Conservation (phyloP, 2,329 filamentous ascomycete species). For the Thielaviopsis euricoi region DNA sequence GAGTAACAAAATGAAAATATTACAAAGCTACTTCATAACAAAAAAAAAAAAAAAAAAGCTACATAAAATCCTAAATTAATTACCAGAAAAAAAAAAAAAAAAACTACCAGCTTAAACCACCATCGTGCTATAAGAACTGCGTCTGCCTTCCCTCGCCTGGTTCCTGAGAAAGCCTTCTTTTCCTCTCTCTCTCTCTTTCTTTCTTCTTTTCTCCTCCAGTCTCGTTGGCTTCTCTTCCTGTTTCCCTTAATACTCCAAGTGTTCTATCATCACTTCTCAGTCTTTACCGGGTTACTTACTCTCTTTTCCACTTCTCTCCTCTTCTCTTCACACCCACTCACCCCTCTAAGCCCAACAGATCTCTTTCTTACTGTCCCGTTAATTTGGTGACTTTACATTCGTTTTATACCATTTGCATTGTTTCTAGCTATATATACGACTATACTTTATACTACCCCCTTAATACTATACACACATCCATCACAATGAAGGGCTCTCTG, state of each 20-base stretch:
- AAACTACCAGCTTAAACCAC: neutral
- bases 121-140: constrained; percentile 1
- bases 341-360: constrained; percentile 1
- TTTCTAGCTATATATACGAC: constrained; percentile 1
- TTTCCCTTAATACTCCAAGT: neutral
- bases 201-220: constrained; percentile 3
- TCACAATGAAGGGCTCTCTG: constrained; percentile 11
- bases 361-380: neutral
- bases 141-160: neutral
- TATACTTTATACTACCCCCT: constrained; percentile 1
- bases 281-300: constrained; percentile 6
- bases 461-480: neutral
- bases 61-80: neutral
- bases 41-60: neutral
- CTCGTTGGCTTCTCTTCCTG: constrained; percentile 9
- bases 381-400: constrained; percentile 7
- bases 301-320: constrained; percentile 2
- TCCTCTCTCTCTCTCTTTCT: neutral
- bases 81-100: neutral
- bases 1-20: too few relatives aligned
- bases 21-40: neutral
- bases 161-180: neutral
- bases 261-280: neutral
- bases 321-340: too few relatives aligned
- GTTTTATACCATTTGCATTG: constrained; percentile 3